These are phyloP conservation scores for Naegleria lovaniensis DNA, from an alignment of 208 protist genomes.

Conservation along the genomic window DNA sequence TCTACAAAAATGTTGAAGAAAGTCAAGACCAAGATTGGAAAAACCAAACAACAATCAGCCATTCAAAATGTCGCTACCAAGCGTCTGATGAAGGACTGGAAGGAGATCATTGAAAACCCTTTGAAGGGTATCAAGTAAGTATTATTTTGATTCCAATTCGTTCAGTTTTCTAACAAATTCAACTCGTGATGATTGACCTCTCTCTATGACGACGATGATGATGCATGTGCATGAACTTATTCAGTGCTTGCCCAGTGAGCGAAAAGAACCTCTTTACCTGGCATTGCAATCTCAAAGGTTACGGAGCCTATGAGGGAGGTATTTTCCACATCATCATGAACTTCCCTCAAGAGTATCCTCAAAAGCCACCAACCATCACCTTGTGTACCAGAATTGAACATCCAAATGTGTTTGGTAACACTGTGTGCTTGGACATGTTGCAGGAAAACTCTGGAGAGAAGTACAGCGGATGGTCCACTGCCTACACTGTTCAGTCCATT, in stretches of 20 bases:
- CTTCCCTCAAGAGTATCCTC: slow-evolving; percentile 45
- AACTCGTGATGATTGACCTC: too few species aligned
- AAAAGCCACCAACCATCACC: slow-evolving; percentile 32
- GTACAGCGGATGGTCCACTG: slow-evolving; percentile 39
- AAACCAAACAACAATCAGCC: not conserved
- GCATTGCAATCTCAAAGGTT: slow-evolving; percentile 45
- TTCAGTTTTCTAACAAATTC: too few species aligned
- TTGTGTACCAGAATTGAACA: slow-evolving; percentile 37
- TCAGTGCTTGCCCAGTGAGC: not conserved
- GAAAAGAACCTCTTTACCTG: slow-evolving; percentile 44
- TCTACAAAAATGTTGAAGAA: not conserved
- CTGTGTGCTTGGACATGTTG: slow-evolving; percentile 44
- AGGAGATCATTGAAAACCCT: slow-evolving; percentile 36
- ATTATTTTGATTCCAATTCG: slow-evolving; percentile 17
- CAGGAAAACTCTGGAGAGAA: slow-evolving; percentile 1
- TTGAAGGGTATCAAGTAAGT: slow-evolving; percentile 34
- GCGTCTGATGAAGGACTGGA: slow-evolving; percentile 37
- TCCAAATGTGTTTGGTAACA: slow-evolving; percentile 42
- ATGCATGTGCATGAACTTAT: too few species aligned
- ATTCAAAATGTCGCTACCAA: slow-evolving; percentile 27
- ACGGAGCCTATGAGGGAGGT: slow-evolving; percentile 37
- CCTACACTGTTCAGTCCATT: slow-evolving; percentile 41
- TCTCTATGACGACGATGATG: too few species aligned
- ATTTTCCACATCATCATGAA: slow-evolving; percentile 49
- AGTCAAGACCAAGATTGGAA: not conserved